Conservation (phyloP, 805 yeast species). For the Grigorovia humatica region DNA sequence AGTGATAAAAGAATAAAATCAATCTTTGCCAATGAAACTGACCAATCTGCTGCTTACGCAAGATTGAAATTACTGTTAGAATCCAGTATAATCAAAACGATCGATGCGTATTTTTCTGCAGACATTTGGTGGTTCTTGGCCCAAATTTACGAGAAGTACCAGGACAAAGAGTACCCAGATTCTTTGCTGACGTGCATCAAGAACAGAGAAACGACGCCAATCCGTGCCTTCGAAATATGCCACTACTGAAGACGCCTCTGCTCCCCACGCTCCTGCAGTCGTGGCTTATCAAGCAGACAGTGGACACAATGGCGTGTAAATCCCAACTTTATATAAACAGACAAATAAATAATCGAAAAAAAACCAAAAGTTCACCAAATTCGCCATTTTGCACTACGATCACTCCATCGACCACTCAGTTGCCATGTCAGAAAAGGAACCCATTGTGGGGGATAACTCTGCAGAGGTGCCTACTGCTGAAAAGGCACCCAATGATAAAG, state of each 20-base stretch:
- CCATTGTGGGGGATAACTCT: neutral
- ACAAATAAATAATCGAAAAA: no score
- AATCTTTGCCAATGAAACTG: constrained; percentile 44
- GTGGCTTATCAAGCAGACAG: no score
- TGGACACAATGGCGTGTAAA: constrained; percentile 7
- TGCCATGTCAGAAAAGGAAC: neutral
- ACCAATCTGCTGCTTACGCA: constrained; percentile 50
- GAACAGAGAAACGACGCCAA: constrained; percentile 52
- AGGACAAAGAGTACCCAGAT: constrained; percentile 40
- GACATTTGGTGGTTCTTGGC: constrained; percentile 69
- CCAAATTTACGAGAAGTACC: constrained; percentile 47
- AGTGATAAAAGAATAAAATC: neutral
- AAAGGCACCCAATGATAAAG: no score
- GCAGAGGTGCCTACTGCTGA: neutral
- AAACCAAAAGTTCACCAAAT: no score
- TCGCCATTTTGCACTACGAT: no score
- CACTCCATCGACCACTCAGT: no score
- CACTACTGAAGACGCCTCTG: constrained; percentile 18
- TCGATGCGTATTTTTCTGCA: constrained; percentile 35
- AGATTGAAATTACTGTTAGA: constrained; percentile 37
- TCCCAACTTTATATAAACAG: neutral
- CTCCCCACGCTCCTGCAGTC: constrained; percentile 34
- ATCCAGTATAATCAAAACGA: constrained; percentile 25
- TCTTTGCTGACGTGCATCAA: constrained; percentile 56
- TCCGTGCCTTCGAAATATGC: constrained; percentile 29